Percentiles rank a stretch among this genome's conserved stretches.
Conservation (phyloP, 2,329 filamentous ascomycete genomes). For the Talaromyces funiculosus region DNA sequence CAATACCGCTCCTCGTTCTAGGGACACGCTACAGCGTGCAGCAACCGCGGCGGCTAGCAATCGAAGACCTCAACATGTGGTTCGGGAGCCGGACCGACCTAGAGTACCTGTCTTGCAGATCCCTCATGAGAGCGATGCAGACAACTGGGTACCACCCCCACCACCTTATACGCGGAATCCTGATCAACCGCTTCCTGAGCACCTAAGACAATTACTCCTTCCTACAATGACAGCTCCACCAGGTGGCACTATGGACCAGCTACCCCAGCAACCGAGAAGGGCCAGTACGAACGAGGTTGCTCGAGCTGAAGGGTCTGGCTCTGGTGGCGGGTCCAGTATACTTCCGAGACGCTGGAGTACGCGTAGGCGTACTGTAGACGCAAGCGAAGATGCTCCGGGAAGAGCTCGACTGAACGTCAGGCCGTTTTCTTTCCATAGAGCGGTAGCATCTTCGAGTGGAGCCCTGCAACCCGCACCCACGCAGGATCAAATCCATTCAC, state of each 20-base stretch:
- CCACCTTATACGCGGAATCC: conserved; percentile 59
- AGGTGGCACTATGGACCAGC: conserved; percentile 12
- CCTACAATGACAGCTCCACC: conserved; percentile 21
- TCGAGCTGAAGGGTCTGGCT: neutral
- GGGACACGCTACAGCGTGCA: conserved; percentile 64
- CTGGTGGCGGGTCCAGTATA: neutral
- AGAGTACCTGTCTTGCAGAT: conserved; percentile 58
- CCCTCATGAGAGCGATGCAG: conserved; percentile 79
- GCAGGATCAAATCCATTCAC: neutral
- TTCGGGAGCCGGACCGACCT: conserved; percentile 16
- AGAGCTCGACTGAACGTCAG: conserved; percentile 1
- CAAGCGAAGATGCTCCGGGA: neutral
- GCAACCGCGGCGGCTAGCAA: conserved; percentile 67
- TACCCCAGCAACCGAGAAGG: conserved; percentile 17
- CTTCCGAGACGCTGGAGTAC: conserved; percentile 13
- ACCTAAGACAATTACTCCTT: conserved; percentile 30
- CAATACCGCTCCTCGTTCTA: conserved; percentile 65
- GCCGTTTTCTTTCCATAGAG: conserved; percentile 8
- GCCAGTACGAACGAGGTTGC: conserved; percentile 18
- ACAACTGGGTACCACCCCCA: conserved; percentile 82
- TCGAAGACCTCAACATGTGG: conserved; percentile 51
- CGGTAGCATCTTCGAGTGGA: neutral
- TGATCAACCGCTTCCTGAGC: conserved; percentile 33
- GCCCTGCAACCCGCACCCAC: neutral
- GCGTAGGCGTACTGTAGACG: conserved; percentile 5